Evolutionary conservation across 2,329 filamentous ascomycete species (phyloP).

Genomic region (Eurotiales sp.): DNA sequence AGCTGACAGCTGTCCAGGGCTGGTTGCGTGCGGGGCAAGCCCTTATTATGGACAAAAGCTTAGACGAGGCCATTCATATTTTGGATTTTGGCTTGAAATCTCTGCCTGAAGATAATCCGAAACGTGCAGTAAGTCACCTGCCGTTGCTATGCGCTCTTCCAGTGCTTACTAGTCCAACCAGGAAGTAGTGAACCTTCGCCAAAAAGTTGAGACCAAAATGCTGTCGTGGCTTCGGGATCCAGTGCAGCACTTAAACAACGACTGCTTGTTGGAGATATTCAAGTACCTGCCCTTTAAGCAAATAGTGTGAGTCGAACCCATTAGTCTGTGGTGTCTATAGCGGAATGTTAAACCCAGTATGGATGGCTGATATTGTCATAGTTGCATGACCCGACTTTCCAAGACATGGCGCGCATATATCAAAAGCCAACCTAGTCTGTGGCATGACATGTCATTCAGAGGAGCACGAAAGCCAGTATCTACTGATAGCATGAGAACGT

Average conservation of each 20-base stretch:
- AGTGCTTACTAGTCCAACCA: background rate
- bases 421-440: constrained; percentile 10
- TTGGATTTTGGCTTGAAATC: constrained; percentile 57
- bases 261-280: constrained; percentile 14
- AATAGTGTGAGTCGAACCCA: constrained; percentile 9
- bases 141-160: too few species aligned
- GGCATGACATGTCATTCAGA: constrained; percentile 11
- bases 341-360: too few species aligned
- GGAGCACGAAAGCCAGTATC: background rate
- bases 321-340: too few species aligned
- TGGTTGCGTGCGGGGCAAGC: constrained; percentile 55
- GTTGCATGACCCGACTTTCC: constrained; percentile 5
- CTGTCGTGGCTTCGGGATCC: constrained; percentile 6
- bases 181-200: constrained; percentile 6
- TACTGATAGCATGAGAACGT: constrained; percentile 2
- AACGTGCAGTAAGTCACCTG: constrained; percentile 25
- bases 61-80: constrained; percentile 52
- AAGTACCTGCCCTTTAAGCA: constrained; percentile 10
- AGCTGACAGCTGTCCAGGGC: constrained; percentile 32
- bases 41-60: constrained; percentile 45
- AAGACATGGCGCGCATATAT: constrained; percentile 12
- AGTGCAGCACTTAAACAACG: constrained; percentile 4
- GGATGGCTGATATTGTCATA: background rate
- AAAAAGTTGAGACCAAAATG: constrained; percentile 9
- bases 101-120: constrained; percentile 40